Evolutionary conservation across 108 stramenopile species (phyloP), one percentile per base, ranked within the genome.

Genomic region (Stephanodiscus triporus): DNA sequence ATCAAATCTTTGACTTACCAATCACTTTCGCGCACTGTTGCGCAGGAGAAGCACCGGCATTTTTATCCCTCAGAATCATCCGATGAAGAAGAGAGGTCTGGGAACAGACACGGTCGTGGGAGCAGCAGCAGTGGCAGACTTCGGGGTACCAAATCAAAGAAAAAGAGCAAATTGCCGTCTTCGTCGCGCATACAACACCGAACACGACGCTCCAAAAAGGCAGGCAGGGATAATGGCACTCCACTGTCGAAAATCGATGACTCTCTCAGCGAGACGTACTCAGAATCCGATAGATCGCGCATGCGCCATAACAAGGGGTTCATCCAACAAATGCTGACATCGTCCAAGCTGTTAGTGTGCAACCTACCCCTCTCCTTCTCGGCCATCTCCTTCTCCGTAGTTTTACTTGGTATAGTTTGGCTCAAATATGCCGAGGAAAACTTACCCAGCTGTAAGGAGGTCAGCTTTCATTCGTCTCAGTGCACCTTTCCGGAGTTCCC

Each of bases 301-400:
- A 32, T 68, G 7, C 63, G 55, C 0, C 47, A 32, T 0, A 29
- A 19, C 42, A 67, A 36, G 48, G 50, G 49, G 17, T 13, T 69
- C 9, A 36, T 62, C 49, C 38, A 47, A 16, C 55, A 72, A 22
- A 14, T 68, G 30, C 24, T 61, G 10, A 27, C 68, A 37, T 51
- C 36, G 32, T 34, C 67, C 36, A 79, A 92, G 75, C 60, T 82
- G 9, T 83, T 92, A 17, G 40, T 90, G 54, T 81, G 77, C 26
- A 93, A 93, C 65, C 66, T 93, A 42, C 92, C 92, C 14, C 64
- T 90, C 23, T 88, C 89, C n/a, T 86, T 87, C 34, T 83, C 86
- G 30, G 89, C 86, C 9, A 75, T 93, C 50, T 89, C 89, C 14
- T 69, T 93, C 65, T 83, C 89, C 4, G 75, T 88, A 32, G 89